Evolutionary conservation across 1,284 basidiomycete species (phyloP).

Genomic region (Naganishia albida): DNA sequence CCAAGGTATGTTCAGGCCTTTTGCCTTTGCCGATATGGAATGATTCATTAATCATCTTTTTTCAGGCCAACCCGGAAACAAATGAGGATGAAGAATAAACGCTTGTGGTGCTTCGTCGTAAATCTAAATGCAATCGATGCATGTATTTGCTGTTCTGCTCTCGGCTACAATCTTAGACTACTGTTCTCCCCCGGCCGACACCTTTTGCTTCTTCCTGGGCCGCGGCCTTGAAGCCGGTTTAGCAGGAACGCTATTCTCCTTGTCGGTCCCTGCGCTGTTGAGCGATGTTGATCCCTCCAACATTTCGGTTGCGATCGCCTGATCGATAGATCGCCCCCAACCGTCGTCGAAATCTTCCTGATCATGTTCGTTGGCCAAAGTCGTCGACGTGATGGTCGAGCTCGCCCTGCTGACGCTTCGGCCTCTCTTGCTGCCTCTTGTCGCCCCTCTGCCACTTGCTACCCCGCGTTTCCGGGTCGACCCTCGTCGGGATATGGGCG

Average conservation of each 20-base stretch:
- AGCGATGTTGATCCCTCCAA: constrained; percentile 7
- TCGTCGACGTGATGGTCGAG: constrained; percentile 15
- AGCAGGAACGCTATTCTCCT: constrained; percentile 20
- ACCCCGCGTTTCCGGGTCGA: constrained; percentile 24
- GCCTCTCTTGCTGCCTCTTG: constrained; percentile 31
- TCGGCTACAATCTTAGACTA: constrained; percentile 51
- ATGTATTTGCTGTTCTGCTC: constrained; percentile 19
- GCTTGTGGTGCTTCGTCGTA: not conserved
- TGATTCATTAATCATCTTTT: not conserved
- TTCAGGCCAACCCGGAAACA: constrained; percentile 36
- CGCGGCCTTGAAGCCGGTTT: not conserved
- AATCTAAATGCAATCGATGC: constrained; percentile 20
- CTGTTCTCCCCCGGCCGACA: constrained; percentile 38
- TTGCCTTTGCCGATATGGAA: not conserved
- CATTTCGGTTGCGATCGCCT: constrained; percentile 23
- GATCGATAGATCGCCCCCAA: constrained; percentile 26
- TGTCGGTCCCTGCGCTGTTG: constrained; percentile 1
- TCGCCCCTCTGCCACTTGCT: constrained; percentile 21
- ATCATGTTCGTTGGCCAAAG: constrained; percentile 25
- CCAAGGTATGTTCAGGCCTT: constrained; percentile 26
- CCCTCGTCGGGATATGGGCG: not conserved
- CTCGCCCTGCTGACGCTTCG: constrained; percentile 34
- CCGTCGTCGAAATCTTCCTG: constrained; percentile 25
- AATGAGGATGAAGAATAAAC: constrained; percentile 34
- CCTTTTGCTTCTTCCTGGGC: constrained; percentile 47